phyloP scores from a whole-genome alignment of 805 yeast genomes.

The Hanseniaspora vineae region DNA sequence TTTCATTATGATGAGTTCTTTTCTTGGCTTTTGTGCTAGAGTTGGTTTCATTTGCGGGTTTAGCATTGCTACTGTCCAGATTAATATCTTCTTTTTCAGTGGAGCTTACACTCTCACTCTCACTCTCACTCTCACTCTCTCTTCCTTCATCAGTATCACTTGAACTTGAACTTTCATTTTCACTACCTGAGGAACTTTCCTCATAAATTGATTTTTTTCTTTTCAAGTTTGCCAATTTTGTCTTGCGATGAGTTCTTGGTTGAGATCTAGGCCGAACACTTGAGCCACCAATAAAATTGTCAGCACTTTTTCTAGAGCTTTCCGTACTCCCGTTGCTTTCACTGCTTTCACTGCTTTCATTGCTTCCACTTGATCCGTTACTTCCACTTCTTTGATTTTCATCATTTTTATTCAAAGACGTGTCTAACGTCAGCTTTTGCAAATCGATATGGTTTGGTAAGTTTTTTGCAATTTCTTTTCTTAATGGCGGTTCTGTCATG shows the following conservation, averaged over 20 bases:
- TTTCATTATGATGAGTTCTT: too few species aligned
- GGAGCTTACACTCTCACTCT: too few species aligned
- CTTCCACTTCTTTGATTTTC: not conserved
- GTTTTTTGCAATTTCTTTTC: too few species aligned
- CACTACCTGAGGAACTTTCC: not conserved
- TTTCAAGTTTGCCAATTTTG: not conserved
- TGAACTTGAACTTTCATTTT: not conserved
- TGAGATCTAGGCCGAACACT: slow-evolving; percentile 1
- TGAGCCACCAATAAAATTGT: slow-evolving; percentile 6
- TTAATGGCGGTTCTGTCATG: too few species aligned
- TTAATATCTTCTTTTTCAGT: too few species aligned
- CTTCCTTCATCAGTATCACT: slow-evolving; percentile 4
- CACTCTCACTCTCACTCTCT: slow-evolving; percentile 8
- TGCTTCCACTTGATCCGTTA: not conserved
- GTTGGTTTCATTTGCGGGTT: too few species aligned
- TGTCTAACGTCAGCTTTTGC: not conserved
- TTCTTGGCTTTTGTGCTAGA: not conserved
- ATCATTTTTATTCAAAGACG: not conserved
- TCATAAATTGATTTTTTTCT: slow-evolving; percentile 2
- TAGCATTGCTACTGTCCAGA: too few species aligned
- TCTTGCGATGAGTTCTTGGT: not conserved
- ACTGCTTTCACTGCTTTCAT: not conserved
- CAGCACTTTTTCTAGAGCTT: slow-evolving; percentile 1
- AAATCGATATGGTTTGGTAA: too few species aligned
- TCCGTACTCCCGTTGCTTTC: not conserved